These are phyloP conservation scores for Pestalotiopsis sp. DNA, from an alignment of 2,329 filamentous ascomycete genomes.

Conservation along the genomic window DNA sequence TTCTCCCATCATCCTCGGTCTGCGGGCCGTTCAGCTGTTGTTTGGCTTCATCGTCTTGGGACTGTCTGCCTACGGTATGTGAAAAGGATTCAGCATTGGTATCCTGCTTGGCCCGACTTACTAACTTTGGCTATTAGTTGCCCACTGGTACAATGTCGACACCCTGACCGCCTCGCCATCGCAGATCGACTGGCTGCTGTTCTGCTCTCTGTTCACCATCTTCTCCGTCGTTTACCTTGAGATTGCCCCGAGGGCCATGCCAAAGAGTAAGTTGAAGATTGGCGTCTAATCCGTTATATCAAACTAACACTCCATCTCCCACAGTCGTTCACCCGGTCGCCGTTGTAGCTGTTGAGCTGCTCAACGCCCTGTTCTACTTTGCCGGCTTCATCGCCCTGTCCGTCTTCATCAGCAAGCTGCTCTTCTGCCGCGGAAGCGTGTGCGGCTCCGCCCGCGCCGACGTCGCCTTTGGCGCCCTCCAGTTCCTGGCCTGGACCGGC, in stretches of 20 bases:
- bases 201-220: conserved; percentile 56
- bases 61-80: conserved; percentile 54
- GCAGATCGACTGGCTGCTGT: conserved; percentile 62
- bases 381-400: conserved; percentile 61
- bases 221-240: conserved; percentile 59
- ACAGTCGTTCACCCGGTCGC: conserved; percentile 51
- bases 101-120: too few species aligned
- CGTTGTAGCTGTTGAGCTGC: conserved; percentile 50
- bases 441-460: conserved; percentile 59
- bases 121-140: conserved; percentile 44
- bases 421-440: conserved; percentile 60
- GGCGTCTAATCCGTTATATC: too few species aligned
- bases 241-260: conserved; percentile 47
- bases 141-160: conserved; percentile 61
- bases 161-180: conserved; percentile 58
- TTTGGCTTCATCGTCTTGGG: conserved; percentile 50
- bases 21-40: conserved; percentile 49
- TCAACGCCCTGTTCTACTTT: conserved; percentile 62
- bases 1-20: conserved; percentile 41
- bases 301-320: not conserved
- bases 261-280: conserved; percentile 37
- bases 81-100: not conserved
- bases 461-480: conserved; percentile 56
- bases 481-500: conserved; percentile 56
- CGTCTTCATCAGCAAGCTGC: conserved; percentile 57